These are phyloP conservation scores for Paracamarosporium sp. DNA, from an alignment of 2,329 filamentous ascomycete genomes.

Conservation along the genomic window DNA sequence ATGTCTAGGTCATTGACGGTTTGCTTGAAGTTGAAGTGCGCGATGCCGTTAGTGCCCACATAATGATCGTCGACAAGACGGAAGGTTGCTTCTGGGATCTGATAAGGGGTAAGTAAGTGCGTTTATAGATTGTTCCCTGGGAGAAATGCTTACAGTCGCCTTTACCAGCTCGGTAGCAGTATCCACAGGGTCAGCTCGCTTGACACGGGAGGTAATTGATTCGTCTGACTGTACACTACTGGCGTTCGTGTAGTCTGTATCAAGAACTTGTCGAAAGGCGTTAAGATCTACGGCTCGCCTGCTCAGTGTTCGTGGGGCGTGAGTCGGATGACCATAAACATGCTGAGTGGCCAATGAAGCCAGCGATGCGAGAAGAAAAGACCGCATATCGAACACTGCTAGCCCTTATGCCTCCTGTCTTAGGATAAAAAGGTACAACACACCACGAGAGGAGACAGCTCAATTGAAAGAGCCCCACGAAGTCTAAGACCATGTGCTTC, in stretches of 20 bases:
- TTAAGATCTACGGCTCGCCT: constrained; percentile 38
- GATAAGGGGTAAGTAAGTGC: background rate
- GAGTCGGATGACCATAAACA: constrained; percentile 30
- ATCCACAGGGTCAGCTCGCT: constrained; percentile 34
- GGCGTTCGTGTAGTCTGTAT: constrained; percentile 27
- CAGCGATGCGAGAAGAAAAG: constrained; percentile 37
- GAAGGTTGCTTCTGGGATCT: constrained; percentile 51
- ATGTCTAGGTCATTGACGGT: constrained; percentile 65
- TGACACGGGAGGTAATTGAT: constrained; percentile 23
- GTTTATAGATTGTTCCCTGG: no score
- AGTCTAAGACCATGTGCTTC: background rate
- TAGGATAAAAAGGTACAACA: background rate
- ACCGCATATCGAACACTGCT: constrained; percentile 30
- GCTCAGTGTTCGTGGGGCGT: constrained; percentile 19
- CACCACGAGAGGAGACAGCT: background rate
- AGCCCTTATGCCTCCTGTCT: background rate
- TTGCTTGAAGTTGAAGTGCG: constrained; percentile 67
- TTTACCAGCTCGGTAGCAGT: constrained; percentile 43
- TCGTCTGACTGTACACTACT: constrained; percentile 25
- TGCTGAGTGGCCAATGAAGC: constrained; percentile 31
- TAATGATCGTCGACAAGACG: constrained; percentile 62
- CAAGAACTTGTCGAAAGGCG: constrained; percentile 36
- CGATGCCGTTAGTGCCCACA: constrained; percentile 61
- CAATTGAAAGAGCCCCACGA: background rate
- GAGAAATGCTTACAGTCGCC: constrained; percentile 22